These are phyloP conservation scores for Fusarium annulatum DNA, from an alignment of 2,329 filamentous ascomycete species.

Conservation along the genomic window DNA sequence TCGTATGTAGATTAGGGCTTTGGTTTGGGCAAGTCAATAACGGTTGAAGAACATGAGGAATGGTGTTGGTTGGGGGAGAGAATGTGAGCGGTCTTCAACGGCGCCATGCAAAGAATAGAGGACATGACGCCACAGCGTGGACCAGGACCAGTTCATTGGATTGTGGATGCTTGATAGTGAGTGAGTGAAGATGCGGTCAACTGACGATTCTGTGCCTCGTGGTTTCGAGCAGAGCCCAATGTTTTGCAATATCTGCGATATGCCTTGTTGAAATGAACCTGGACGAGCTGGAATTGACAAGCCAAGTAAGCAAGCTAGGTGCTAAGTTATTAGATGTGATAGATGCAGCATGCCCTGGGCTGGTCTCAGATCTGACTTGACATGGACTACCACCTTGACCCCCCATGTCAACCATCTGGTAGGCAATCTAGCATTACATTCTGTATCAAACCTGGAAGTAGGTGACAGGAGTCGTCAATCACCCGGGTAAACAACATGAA, in stretches of 20 bases:
- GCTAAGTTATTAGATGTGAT: not conserved
- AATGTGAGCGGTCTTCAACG: conserved; percentile 32
- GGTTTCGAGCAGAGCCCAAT: not conserved
- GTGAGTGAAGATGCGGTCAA: conserved; percentile 8
- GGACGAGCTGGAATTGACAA: conserved; percentile 29
- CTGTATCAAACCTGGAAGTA: not conserved
- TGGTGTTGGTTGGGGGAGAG: conserved; percentile 8
- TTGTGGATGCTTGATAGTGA: not conserved
- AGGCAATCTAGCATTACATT: conserved; percentile 9
- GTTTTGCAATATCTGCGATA: conserved; percentile 1
- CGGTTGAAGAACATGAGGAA: not conserved
- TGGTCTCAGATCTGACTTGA: conserved; percentile 21
- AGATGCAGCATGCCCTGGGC: conserved; percentile 14
- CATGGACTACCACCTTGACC: not conserved
- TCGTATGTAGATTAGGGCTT: not conserved
- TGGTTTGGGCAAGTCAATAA: not conserved
- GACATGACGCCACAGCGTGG: conserved; percentile 31
- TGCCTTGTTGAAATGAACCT: conserved; percentile 30
- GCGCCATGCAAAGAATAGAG: conserved; percentile 37
- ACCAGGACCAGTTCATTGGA: not conserved
- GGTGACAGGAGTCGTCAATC: not conserved
- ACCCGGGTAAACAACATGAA: not conserved
- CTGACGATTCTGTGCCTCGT: conserved; percentile 7
- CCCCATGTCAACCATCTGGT: not conserved
- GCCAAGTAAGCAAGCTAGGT: conserved; percentile 4